Conservation (phyloP, 192 early-diverging fungal genomes). For the Phlyctochytrium arcticum region DNA sequence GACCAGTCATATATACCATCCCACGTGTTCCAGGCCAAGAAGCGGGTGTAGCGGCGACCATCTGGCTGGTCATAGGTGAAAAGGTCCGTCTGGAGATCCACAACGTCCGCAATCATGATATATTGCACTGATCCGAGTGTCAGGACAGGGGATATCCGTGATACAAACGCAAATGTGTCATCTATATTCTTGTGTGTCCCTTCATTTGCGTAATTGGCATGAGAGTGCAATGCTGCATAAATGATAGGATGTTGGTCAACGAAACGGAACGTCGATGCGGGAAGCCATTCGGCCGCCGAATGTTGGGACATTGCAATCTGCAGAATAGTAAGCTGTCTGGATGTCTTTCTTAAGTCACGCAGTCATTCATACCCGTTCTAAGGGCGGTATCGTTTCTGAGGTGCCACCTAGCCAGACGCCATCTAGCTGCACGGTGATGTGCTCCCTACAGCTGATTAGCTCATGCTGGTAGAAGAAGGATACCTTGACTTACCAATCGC, state of each 20-base stretch:
- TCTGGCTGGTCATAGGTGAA: slow-evolving; percentile 14
- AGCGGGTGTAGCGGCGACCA: slow-evolving; percentile 3
- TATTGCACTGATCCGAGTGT: slow-evolving; percentile 24
- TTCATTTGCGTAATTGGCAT: slow-evolving; percentile 26
- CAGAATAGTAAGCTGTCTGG: no score
- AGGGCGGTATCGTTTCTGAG: slow-evolving; percentile 1
- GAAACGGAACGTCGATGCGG: not conserved
- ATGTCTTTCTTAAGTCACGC: no score
- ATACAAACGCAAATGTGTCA: slow-evolving; percentile 29
- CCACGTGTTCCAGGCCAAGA: slow-evolving; percentile 20
- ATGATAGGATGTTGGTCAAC: slow-evolving; percentile 13
- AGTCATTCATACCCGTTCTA: not conserved
- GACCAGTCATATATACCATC: slow-evolving; percentile 18
- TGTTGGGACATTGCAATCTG: slow-evolving; percentile 28
- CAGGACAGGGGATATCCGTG: slow-evolving; percentile 19
- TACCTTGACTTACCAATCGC: not conserved
- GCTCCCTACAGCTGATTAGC: slow-evolving; percentile 31
- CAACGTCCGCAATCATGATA: slow-evolving; percentile 23
- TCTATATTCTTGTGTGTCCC: slow-evolving; percentile 27
- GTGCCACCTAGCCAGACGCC: slow-evolving; percentile 10
- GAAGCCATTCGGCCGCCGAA: slow-evolving; percentile 10
- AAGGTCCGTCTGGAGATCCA: slow-evolving; percentile 17
- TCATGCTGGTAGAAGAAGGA: not conserved
- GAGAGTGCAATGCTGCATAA: slow-evolving; percentile 28
- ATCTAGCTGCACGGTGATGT: slow-evolving; percentile 28